Percentiles rank a stretch among this genome's conserved stretches.
phyloP scores from a whole-genome alignment of 805 yeast species.

The Isabelozyma pseudorhagii region DNA sequence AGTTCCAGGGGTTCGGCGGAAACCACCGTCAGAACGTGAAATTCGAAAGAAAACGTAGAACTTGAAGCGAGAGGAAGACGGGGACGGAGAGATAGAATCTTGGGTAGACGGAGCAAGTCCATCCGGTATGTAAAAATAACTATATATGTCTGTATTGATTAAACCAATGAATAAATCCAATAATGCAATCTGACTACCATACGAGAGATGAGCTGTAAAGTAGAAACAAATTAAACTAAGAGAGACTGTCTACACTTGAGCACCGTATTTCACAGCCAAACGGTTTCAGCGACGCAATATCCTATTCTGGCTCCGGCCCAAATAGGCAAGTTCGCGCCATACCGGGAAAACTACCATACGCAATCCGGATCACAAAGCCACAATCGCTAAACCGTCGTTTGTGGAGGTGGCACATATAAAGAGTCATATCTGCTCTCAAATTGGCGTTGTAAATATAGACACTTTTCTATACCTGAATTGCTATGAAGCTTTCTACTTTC shows the following conservation, averaged over 20 bases:
- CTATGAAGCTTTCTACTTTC: background rate
- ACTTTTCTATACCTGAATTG: background rate
- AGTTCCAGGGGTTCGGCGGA: slow-evolving; percentile 8
- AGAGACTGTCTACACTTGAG: too few species aligned
- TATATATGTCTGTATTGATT: background rate
- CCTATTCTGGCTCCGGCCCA: background rate
- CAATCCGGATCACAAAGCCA: background rate
- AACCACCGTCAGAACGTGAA: slow-evolving; percentile 8
- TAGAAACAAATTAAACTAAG: too few species aligned
- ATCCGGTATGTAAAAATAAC: background rate
- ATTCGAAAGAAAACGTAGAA: slow-evolving; percentile 10
- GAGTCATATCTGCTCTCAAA: background rate
- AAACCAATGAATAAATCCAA: background rate
- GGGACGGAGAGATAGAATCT: background rate
- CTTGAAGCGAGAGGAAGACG: background rate
- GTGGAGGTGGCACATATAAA: background rate
- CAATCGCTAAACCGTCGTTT: background rate
- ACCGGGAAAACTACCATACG: background rate
- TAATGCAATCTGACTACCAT: too few species aligned
- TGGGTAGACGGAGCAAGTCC: background rate
- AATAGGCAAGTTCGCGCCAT: background rate
- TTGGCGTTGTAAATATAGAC: background rate
- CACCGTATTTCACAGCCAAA: background rate
- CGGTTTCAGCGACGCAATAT: background rate
- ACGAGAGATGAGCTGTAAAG: too few species aligned